phyloP scores from a whole-genome alignment of 2,329 filamentous ascomycete species.

The Pseudocercospora fijiensis region DNA sequence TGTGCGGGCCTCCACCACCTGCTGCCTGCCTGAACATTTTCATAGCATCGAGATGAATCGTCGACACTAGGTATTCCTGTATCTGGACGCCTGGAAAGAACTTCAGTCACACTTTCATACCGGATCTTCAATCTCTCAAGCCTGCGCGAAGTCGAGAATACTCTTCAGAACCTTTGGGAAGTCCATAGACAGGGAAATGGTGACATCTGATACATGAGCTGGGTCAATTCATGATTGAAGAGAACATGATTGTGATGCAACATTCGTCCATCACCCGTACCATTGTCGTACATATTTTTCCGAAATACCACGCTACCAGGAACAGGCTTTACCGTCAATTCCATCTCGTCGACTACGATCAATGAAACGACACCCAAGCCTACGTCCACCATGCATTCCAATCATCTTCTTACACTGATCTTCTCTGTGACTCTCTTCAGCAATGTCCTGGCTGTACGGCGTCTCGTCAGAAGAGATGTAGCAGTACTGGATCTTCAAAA shows the following conservation, averaged over 20 bases:
- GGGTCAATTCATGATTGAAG: background rate
- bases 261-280: background rate
- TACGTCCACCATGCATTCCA: background rate
- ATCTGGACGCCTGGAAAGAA: no score
- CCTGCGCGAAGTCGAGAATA: background rate
- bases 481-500: background rate
- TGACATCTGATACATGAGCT: background rate
- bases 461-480: background rate
- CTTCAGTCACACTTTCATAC: no score
- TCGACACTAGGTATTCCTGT: no score
- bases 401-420: background rate
- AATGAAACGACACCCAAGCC: conserved; percentile 1
- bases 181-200: background rate
- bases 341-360: background rate
- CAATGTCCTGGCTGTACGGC: background rate
- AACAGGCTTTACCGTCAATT: background rate
- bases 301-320: conserved; percentile 1
- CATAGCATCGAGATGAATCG: background rate
- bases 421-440: background rate
- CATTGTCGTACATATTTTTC: background rate
- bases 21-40: background rate
- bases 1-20: background rate
- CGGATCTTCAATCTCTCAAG: no score
- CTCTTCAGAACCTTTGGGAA: background rate
- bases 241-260: background rate